Conservation (phyloP, 148 eudicot species). For the Vaccinium myrtillus region DNA sequence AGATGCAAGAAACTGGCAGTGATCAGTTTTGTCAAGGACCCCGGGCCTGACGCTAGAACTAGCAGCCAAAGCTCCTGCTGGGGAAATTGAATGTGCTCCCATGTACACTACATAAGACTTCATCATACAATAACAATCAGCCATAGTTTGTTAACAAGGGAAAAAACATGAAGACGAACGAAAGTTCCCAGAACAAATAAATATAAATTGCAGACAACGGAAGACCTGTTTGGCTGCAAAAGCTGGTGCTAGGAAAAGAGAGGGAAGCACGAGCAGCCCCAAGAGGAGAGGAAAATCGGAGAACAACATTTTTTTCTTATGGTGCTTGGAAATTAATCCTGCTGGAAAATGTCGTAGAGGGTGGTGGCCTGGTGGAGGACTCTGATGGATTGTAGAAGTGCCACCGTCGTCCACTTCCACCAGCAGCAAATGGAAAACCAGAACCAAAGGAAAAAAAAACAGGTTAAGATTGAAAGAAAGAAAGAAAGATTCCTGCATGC, state of each 20-base stretch:
- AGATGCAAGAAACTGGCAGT: conserved; percentile 11
- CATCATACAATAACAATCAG: background rate
- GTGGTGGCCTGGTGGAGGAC: background rate
- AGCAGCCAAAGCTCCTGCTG: background rate
- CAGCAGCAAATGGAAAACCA: background rate
- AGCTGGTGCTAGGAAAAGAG: background rate
- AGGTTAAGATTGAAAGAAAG: background rate
- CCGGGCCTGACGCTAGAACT: background rate
- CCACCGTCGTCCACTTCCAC: background rate
- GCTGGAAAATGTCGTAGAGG: background rate
- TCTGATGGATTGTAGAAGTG: background rate
- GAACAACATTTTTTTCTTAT: background rate
- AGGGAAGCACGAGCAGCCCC: background rate
- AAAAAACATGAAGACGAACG: background rate
- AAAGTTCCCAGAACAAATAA: background rate
- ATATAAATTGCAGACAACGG: background rate
- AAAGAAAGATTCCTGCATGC: background rate
- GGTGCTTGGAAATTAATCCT: background rate
- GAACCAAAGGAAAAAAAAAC: background rate
- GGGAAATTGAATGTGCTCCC: conserved; percentile 18
- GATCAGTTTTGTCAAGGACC: background rate
- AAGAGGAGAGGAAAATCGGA: background rate
- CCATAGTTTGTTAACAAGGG: background rate
- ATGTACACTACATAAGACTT: conserved; percentile 14
- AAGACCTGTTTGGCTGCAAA: conserved; percentile 3